Conservation (phyloP, 371 early-diverging fungal genomes). For the Coemansia linderi region DNA sequence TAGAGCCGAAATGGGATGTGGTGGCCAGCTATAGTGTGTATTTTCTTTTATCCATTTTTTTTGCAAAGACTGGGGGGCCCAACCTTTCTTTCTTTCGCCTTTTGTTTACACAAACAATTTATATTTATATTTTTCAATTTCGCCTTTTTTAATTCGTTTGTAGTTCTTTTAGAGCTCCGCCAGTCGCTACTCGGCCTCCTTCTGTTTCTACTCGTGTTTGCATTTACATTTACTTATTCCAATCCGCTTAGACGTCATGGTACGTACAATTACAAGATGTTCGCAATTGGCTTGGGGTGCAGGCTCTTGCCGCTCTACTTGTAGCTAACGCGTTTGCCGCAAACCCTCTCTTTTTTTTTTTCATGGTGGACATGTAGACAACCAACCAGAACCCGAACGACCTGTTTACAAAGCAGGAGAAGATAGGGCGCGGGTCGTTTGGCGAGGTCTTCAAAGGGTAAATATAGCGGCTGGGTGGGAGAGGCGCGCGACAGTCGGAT, state of each 20-base stretch:
- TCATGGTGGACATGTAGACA: constrained; percentile 19
- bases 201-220: neutral
- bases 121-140: neutral
- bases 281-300: neutral
- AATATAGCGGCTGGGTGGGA: constrained; percentile 12
- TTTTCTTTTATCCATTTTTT: neutral
- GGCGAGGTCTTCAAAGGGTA: constrained; percentile 92
- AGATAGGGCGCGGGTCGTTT: constrained; percentile 86
- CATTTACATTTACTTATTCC: neutral
- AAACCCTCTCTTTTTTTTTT: neutral
- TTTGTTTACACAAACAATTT: constrained; percentile 5
- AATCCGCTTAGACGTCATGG: constrained; percentile 1
- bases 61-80: neutral
- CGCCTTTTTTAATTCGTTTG: neutral
- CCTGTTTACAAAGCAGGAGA: constrained; percentile 62
- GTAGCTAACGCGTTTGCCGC: neutral
- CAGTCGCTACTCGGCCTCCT: no score
- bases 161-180: constrained; percentile 6
- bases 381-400: constrained; percentile 50
- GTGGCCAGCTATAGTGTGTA: no score
- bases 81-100: neutral
- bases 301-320: neutral
- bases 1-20: neutral
- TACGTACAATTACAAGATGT: neutral
- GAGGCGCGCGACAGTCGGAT: neutral